Conservation (phyloP, 306 rosid genomes). For the Alnus rubra region DNA sequence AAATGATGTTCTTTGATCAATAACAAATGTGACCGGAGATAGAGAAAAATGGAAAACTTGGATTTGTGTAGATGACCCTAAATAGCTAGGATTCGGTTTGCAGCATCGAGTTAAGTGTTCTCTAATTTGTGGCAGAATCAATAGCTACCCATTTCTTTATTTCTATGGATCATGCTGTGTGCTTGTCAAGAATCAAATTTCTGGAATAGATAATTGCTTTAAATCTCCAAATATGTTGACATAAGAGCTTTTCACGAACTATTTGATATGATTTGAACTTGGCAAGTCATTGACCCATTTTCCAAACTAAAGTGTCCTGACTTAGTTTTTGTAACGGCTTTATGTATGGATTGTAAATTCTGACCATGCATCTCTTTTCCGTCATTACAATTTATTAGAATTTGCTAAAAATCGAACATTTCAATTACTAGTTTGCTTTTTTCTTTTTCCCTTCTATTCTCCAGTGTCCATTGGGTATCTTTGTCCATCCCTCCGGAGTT, state of each 20-base stretch:
- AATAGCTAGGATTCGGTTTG: no score
- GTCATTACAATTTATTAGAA: neutral
- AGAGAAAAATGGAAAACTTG: no score
- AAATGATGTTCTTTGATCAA: no score
- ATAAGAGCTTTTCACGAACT: no score
- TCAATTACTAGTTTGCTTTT: constrained; percentile 2
- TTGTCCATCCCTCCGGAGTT: constrained; percentile 60
- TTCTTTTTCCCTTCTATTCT: neutral
- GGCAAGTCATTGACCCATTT: no score
- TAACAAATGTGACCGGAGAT: no score
- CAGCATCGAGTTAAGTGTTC: no score
- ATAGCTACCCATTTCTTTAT: neutral
- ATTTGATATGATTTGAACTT: no score
- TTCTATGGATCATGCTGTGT: neutral
- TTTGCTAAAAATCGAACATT: neutral
- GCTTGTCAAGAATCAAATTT: neutral
- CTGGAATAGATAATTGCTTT: neutral
- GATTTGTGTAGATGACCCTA: no score
- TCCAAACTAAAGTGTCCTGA: neutral
- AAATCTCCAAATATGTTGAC: neutral
- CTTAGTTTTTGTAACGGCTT: neutral
- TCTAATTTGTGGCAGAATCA: neutral
- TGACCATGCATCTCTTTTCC: constrained; percentile 1
- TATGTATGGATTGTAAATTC: neutral
- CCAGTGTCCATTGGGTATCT: constrained; percentile 28